Evolutionary conservation across 176 grass and related monocot species (phyloP), one percentile per base, ranked within the genome.

Genomic region (Oryza australiensis): DNA sequence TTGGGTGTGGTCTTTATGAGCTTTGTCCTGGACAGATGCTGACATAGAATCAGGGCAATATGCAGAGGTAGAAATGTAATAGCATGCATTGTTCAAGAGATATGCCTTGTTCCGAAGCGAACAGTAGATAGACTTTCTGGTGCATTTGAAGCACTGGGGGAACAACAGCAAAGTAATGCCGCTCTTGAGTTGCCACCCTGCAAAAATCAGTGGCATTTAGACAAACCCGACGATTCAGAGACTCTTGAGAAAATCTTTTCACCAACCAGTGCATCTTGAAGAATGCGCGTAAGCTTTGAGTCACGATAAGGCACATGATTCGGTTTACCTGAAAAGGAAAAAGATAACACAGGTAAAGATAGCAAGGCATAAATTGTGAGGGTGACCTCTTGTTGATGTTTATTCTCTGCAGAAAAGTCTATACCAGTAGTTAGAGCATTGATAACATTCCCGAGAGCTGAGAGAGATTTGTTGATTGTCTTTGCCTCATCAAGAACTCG

Each of bases 221-320:
- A 76, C 46, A 87, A 55, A 51, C 42, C 26, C 7, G 30, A n/a
- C 23, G 30, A 28, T 34, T 62, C 66, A 7, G 34, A 18, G 65
- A 83, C 67, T 30, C 12, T 26, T 18, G 70, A 68, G 26, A 73
- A 79, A 74, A 23, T 55, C 1, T 78, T 65, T 74, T 49, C 9
- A 86, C 94, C 78, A 48, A 97, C 94, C 90, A 97, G 84, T 66
- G 94, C 70, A 91, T 97, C 94, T 89, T 92, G 94, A 66, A 97
- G 94, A 87, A 97, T 94, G 64, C 92, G 92, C 12, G 94, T 97
- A 83, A 97, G 92, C 86, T 88, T 94, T 10, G 90, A 97, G 76
- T 97, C 92, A 46, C 94, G 86, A 74, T 87, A 97, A 73, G 92
- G 94, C 26, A 97, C 88, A 66, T 94, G 94, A 68, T 85, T 92